Conservation (phyloP, 495 filamentous ascomycete species). For the Hypoxylon cercidicola region DNA sequence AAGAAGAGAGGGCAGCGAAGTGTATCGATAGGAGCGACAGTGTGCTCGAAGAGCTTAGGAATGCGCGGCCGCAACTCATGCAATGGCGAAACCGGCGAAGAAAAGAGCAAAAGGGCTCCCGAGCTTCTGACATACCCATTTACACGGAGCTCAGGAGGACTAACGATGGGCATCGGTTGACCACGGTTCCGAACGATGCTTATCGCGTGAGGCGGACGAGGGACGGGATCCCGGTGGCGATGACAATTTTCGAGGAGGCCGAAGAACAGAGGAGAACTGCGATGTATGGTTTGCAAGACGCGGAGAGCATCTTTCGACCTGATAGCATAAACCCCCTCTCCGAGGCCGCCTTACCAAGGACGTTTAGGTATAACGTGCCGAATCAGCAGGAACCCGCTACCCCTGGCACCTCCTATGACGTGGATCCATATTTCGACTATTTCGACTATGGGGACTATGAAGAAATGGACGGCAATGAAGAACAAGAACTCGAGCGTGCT, state of each 20-base stretch:
- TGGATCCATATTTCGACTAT: slow-evolving; percentile 13
- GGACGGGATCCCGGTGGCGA: slow-evolving; percentile 43
- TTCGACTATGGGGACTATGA: too few species aligned
- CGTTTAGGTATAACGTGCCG: not conserved
- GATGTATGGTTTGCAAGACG: slow-evolving; percentile 13
- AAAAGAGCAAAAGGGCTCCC: slow-evolving; percentile 10
- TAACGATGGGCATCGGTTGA: slow-evolving; percentile 10
- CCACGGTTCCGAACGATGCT: slow-evolving; percentile 9
- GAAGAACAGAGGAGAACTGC: slow-evolving; percentile 31
- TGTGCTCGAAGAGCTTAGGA: slow-evolving; percentile 26
- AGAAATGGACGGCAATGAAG: slow-evolving; percentile 15
- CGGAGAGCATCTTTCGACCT: slow-evolving; percentile 37
- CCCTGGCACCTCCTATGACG: not conserved
- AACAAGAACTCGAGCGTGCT: slow-evolving; percentile 16
- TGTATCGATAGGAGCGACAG: slow-evolving; percentile 37
- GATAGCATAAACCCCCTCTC: slow-evolving; percentile 37
- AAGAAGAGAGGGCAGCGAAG: slow-evolving; percentile 13
- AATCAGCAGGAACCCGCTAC: not conserved
- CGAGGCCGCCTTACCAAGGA: not conserved
- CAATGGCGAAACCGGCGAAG: slow-evolving; percentile 34
- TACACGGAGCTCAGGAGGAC: slow-evolving; percentile 37
- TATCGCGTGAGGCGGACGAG: slow-evolving; percentile 29
- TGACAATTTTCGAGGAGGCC: slow-evolving; percentile 31
- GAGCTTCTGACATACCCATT: not conserved
- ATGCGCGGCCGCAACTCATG: slow-evolving; percentile 21